phyloP scores from a whole-genome alignment of 371 early-diverging fungal genomes.

The Mucor plumbeus region DNA sequence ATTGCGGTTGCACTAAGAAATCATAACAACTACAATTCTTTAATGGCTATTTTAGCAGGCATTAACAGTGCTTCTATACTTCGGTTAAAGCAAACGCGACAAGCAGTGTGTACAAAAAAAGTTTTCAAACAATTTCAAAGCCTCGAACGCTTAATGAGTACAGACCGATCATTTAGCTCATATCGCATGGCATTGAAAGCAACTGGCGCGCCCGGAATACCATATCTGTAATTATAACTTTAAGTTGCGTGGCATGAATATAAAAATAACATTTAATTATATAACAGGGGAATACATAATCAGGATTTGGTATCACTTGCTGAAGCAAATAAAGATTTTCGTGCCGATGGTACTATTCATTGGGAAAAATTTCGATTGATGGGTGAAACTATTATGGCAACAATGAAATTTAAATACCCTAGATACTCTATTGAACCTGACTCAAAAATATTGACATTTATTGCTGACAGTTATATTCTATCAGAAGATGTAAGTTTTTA shows the following conservation, averaged over 20 bases:
- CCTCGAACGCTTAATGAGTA: constrained; percentile 70
- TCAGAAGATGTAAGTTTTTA: constrained; percentile 46
- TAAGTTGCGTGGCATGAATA: neutral
- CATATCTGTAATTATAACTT: constrained; percentile 54
- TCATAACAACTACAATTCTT: constrained; percentile 70
- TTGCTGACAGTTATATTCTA: constrained; percentile 48
- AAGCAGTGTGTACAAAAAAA: constrained; percentile 52
- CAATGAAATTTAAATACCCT: constrained; percentile 53
- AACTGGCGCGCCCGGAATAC: constrained; percentile 61
- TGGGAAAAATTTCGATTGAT: constrained; percentile 69
- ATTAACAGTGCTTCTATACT: constrained; percentile 71
- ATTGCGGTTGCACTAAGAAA: constrained; percentile 67
- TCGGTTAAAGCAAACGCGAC: constrained; percentile 66
- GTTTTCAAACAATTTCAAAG: constrained; percentile 61
- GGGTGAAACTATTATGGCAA: constrained; percentile 59
- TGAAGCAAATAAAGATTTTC: constrained; percentile 65
- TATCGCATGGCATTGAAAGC: constrained; percentile 66
- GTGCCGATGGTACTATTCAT: constrained; percentile 58
- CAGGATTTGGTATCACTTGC: constrained; percentile 61
- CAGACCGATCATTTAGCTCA: constrained; percentile 65
- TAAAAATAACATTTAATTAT: neutral
- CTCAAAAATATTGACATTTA: constrained; percentile 35
- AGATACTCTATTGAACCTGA: constrained; percentile 44
- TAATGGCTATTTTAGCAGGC: constrained; percentile 78
- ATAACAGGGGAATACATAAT: constrained; percentile 57